Base-by-base conservation (phyloP, 371 early-diverging fungal genomes). In the Parasitella parasitica region DNA sequence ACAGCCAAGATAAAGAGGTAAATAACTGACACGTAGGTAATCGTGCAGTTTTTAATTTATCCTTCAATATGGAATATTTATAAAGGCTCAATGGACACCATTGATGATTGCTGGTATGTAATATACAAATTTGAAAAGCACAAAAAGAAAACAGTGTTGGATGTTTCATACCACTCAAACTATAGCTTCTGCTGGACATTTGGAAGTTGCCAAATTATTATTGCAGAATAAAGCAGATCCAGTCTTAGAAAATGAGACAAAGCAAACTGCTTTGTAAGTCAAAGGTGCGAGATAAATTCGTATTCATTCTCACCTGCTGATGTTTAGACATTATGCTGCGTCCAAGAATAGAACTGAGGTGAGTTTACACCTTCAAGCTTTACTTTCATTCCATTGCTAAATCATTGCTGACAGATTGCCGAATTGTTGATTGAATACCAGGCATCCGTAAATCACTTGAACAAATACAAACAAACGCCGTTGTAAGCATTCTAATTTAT, bases 61-160 rank as follows among this genome's bases (percentile, higher is more conserved):
- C 28, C n/a, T 49, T 28, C 50, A 8, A 32, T 35, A 6, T 11
- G 24, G 4, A 11, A 24, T 12, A 24, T 18, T 61, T n/a, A n/a
- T n/a, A n/a, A n/a, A 83, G 83, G 70, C 82, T 12, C 81, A 75
- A 6, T 87, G 87, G 87, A 81, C 86, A 5, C 84, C 87, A 8
- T 64, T 87, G 32, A 79, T 81, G 67, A 87, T 87, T 71, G 85
- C 87, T 59, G 81, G 86, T 83, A 75, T 16, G 22, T 16, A 41
- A 41, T 8, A 38, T n/a, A n/a, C n/a, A n/a, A n/a, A n/a, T n/a
- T 22, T 46, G 26, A 27, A 1, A 13, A 49, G 6, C 1, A 27
- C 13, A 28, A 49, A 48, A 48, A 48, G 13, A 20, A 49, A 28
- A 2, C 49, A 16, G 16, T n/a, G 15, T 49, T 15, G n/a, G 28